A percentile compares a stretch with the other conserved stretches of the same genome.
These are phyloP conservation scores for Teunomyces tritomae DNA, from an alignment of 805 yeast genomes.

Conservation along the genomic window DNA sequence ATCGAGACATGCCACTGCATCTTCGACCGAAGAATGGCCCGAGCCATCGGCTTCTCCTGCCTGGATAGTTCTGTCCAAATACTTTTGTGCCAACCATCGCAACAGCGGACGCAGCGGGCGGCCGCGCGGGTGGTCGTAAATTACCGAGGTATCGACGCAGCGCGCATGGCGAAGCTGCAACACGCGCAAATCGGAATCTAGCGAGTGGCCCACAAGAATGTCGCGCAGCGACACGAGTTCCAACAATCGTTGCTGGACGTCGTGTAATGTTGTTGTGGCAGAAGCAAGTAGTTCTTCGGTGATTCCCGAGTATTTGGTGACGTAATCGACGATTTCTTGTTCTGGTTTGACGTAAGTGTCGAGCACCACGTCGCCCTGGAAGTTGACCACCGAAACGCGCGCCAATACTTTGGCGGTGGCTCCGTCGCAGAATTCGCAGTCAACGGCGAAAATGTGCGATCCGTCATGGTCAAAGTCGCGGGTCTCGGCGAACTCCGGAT, in stretches of 20 bases:
- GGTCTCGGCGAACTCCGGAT: conserved; percentile 55
- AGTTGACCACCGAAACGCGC: conserved; percentile 71
- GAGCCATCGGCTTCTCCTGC: conserved; percentile 52
- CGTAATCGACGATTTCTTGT: conserved; percentile 71
- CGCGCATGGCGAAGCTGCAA: conserved; percentile 68
- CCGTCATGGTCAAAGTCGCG: conserved; percentile 51
- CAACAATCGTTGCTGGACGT: conserved; percentile 61
- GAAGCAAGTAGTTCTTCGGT: conserved; percentile 62
- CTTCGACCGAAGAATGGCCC: conserved; percentile 83
- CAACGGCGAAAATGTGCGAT: conserved; percentile 71
- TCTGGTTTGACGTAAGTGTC: conserved; percentile 80
- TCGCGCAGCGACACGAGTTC: conserved; percentile 53
- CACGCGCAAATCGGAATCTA: conserved; percentile 77
- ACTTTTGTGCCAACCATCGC: conserved; percentile 61
- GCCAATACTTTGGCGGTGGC: conserved; percentile 65
- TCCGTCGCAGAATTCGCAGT: conserved; percentile 89
- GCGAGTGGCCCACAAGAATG: conserved; percentile 82
- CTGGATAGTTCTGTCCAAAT: conserved; percentile 63
- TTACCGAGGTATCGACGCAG: conserved; percentile 76
- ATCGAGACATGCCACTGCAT: conserved; percentile 76
- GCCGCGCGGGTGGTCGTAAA: conserved; percentile 80
- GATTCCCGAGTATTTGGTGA: conserved; percentile 84
- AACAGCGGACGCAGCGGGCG: conserved; percentile 79
- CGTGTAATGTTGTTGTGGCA: conserved; percentile 63
- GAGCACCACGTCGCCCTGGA: conserved; percentile 54